Base-by-base conservation (phyloP, 257 asterid species). In the Salvia splendens region DNA sequence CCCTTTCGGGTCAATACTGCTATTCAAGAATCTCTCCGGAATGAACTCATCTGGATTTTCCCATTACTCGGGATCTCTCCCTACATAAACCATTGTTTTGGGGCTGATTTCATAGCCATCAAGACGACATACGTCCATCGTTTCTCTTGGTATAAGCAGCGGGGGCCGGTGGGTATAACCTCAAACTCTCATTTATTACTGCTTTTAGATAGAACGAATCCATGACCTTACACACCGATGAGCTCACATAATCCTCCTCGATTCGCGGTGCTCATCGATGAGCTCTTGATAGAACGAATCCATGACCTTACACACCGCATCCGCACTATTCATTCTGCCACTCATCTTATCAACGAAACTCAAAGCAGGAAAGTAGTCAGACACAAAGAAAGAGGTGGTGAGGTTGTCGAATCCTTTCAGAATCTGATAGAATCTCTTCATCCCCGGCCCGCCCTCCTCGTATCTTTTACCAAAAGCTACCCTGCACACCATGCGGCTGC, bases 1-100 rank as follows among this genome's bases (percentile, higher is more conserved):
- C 16, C 78, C 78, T 8, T 20, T 67, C 0, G 61, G 9, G 12
- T 67, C 74, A 1, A 61, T 35, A 43, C 35, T 17, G 6, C n/a
- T 42, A 17, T 67, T 61, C 65, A 73, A 60, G 47, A 73, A 73
- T 20, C 78, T 60, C 14, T 73, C 74, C 0, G 78, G 78, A 60
- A 41, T 2, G 65, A 73, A 74, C 5, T 68, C 75, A 1, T 54
- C 5, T 11, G 61, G 5, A 58, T 54, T 12, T 54, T 54, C 41
- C 61, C 41, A 54, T 10, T 30, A 12, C 11, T 54, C 61, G 36
- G 71, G 71, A 15, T 68, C 75, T 38, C 79, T 61, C 17, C 54
- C 74, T 0, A 54, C 12, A 11, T 28, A 54, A 5, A 69, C 74
- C 14, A 69, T 5, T 0, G 74, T 59, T 5, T 35, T 8, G 3